phyloP scores from a whole-genome alignment of 371 early-diverging fungal species.

The Saksenaea vasiformis region DNA sequence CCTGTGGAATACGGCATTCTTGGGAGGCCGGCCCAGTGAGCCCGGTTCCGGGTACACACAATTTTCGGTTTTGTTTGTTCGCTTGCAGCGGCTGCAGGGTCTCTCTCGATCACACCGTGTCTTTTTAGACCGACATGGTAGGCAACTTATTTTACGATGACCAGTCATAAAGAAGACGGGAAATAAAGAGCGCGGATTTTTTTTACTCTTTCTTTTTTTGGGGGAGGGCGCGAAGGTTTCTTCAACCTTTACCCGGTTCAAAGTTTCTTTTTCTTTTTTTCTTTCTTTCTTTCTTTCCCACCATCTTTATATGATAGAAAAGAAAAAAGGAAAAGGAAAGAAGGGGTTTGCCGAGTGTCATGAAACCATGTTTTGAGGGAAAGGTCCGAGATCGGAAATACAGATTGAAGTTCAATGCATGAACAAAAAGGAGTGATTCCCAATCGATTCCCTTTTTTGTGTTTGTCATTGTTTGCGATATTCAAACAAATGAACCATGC shows the following conservation, averaged over 20 bases:
- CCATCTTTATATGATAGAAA: background rate
- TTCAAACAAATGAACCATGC: constrained; percentile 1
- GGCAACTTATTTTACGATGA: background rate
- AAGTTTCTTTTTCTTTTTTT: background rate
- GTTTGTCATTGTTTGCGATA: background rate
- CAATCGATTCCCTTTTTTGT: background rate
- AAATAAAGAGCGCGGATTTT: background rate
- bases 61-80: constrained; percentile 7
- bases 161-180: background rate
- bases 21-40: constrained; percentile 41
- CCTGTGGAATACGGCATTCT: constrained; percentile 39
- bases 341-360: background rate
- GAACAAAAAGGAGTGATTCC: too few species aligned
- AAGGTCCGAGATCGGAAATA: background rate
- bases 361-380: background rate
- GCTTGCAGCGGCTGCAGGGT: constrained; percentile 2
- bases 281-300: background rate
- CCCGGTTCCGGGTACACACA: constrained; percentile 36
- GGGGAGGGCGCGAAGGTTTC: too few species aligned
- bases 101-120: constrained; percentile 1
- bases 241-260: too few species aligned
- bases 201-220: background rate
- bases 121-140: background rate
- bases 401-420: background rate
- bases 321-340: background rate